Percentiles rank a stretch among this genome's conserved stretches.
Conservation (phyloP, 495 filamentous ascomycete species). For the Jackrogersella multiformis region DNA sequence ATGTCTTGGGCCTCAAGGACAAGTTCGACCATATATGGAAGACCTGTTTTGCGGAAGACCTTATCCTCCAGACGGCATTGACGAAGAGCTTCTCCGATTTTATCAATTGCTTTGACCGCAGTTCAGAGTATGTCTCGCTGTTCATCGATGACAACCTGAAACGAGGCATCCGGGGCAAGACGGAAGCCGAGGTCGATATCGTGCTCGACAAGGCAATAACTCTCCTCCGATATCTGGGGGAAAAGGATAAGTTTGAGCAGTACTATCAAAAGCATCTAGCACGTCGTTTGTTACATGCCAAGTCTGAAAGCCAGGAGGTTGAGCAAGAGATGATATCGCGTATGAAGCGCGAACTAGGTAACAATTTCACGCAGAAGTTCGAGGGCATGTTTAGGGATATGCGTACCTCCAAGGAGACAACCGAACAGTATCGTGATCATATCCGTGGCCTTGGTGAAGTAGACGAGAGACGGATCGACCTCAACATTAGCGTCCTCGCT, state of each 20-base stretch:
- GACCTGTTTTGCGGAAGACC: constrained; percentile 75
- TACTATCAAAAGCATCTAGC: constrained; percentile 99
- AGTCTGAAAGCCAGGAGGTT: constrained; percentile 85
- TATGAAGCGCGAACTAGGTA: constrained; percentile 95
- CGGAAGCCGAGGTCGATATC: constrained; percentile 85
- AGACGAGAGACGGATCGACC: constrained; percentile 74
- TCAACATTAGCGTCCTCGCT: constrained; percentile 86
- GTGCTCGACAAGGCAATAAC: constrained; percentile 91
- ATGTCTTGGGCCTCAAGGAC: constrained; percentile 83
- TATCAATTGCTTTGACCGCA: constrained; percentile 84
- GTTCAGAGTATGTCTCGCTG: constrained; percentile 91
- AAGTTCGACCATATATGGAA: constrained; percentile 86
- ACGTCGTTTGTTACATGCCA: constrained; percentile 82
- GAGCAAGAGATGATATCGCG: constrained; percentile 96
- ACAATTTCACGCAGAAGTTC: constrained; percentile 89
- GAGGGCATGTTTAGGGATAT: constrained; percentile 99
- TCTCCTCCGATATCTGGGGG: constrained; percentile 83
- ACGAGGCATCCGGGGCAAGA: constrained; percentile 91
- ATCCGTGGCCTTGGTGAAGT: constrained; percentile 69
- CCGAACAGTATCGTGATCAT: constrained; percentile 74
- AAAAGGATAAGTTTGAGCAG: constrained; percentile 95
- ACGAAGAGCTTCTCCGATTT: constrained; percentile 87
- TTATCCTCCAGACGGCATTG: constrained; percentile 79
- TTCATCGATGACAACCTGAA: constrained; percentile 98
- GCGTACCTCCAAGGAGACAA: constrained; percentile 87